Conservation (phyloP, 345 rosid species). For the Euphorbia tirucalli region DNA sequence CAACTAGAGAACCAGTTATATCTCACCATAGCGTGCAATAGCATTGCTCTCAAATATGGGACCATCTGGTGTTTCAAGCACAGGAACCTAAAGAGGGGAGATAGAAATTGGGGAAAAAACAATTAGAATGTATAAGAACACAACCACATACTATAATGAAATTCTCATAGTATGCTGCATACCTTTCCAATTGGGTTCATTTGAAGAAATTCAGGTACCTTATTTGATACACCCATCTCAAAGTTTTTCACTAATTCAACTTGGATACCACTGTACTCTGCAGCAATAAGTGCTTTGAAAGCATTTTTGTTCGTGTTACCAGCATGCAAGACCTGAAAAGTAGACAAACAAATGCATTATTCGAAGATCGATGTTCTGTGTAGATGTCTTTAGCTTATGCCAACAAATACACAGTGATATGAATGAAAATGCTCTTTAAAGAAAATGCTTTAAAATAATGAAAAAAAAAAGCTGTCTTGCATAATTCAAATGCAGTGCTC, state of each 20-base stretch:
- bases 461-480: too few species aligned
- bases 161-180: not conserved
- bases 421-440: too few species aligned
- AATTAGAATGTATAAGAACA: not conserved
- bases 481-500: too few species aligned
- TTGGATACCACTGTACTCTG: conserved; percentile 70
- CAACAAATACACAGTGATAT: too few species aligned
- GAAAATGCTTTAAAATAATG: too few species aligned
- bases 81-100: conserved; percentile 58
- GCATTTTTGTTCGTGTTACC: conserved; percentile 56
- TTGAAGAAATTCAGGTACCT: conserved; percentile 70
- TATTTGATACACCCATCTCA: conserved; percentile 79
- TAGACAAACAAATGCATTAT: not conserved
- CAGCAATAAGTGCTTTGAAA: conserved; percentile 65
- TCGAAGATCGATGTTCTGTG: too few species aligned
- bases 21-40: conserved; percentile 78
- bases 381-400: too few species aligned
- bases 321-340: conserved; percentile 58
- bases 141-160: not conserved
- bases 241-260: conserved; percentile 56
- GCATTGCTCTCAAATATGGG: conserved; percentile 93
- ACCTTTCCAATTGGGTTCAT: conserved; percentile 97
- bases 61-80: conserved; percentile 95
- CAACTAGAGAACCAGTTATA: not conserved
- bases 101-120: not conserved